phyloP scores from a whole-genome alignment of 345 rosid genomes.

The Populus alba region DNA sequence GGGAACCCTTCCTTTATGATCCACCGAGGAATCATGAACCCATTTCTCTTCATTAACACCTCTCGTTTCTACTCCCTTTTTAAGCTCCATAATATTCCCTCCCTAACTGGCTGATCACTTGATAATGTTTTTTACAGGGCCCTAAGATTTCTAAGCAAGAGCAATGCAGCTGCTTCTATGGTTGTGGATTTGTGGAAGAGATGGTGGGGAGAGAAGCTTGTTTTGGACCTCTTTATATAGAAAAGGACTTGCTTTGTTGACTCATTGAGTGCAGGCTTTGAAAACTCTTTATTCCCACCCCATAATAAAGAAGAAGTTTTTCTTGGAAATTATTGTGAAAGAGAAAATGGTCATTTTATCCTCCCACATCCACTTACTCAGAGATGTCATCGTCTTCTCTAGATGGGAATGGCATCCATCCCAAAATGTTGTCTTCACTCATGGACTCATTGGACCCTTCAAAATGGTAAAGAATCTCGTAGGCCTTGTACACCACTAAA shows the following conservation, averaged over 20 bases:
- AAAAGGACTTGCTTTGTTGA: slow-evolving; percentile 5
- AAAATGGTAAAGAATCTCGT: neutral
- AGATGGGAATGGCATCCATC: slow-evolving; percentile 18
- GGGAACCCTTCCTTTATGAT: slow-evolving; percentile 54
- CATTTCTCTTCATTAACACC: slow-evolving; percentile 37
- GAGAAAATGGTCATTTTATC: neutral
- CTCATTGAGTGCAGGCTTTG: neutral
- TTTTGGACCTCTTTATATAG: slow-evolving; percentile 34
- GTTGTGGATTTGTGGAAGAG: neutral
- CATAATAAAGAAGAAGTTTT: neutral
- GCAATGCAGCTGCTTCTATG: neutral
- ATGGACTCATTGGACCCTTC: neutral
- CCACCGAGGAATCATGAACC: slow-evolving; percentile 62
- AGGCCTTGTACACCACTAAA: neutral
- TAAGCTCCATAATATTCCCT: slow-evolving; percentile 7
- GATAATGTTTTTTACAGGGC: neutral
- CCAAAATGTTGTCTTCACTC: neutral
- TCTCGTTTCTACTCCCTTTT: slow-evolving; percentile 15
- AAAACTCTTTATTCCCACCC: neutral
- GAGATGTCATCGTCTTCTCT: neutral
- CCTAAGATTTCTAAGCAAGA: neutral
- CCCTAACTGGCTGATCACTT: neutral
- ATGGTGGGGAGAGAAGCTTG: slow-evolving; percentile 3
- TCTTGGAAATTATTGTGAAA: neutral
- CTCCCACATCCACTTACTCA: neutral